A percentile compares a stretch with the other conserved stretches of the same genome.
Conservation (phyloP, 2,329 filamentous ascomycete genomes). For the Colletotrichum sp. region DNA sequence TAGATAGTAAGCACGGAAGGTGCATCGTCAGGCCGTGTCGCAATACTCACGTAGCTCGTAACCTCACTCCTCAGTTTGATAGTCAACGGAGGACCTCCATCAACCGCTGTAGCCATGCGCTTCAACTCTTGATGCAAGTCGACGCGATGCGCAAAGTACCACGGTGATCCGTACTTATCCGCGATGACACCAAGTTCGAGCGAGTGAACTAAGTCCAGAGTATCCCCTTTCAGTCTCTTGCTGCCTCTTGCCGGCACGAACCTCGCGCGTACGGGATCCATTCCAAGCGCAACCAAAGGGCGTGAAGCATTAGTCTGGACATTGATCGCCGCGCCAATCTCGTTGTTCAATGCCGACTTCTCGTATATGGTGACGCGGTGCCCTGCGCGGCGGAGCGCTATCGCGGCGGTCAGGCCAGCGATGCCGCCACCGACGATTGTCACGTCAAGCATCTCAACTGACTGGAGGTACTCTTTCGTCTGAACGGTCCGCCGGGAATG, state of each 20-base stretch:
- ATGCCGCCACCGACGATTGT: slow-evolving; percentile 41
- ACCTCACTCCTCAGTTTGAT: slow-evolving; percentile 30
- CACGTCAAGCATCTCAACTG: slow-evolving; percentile 21
- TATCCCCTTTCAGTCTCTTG: slow-evolving; percentile 8
- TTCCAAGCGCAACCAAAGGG: slow-evolving; percentile 38
- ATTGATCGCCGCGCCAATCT: slow-evolving; percentile 43
- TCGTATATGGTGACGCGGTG: slow-evolving; percentile 41
- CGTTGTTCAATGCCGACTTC: slow-evolving; percentile 38
- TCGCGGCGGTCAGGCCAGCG: slow-evolving; percentile 38
- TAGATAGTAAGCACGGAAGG: neutral
- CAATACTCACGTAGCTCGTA: slow-evolving; percentile 29
- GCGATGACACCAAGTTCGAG: neutral
- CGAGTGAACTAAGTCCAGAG: slow-evolving; percentile 21
- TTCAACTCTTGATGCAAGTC: slow-evolving; percentile 43
- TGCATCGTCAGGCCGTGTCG: rapidly evolving
- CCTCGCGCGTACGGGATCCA: slow-evolving; percentile 32
- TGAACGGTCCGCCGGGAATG: too few species aligned
- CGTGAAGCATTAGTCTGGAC: slow-evolving; percentile 43
- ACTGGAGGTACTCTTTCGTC: neutral
- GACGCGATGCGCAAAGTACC: slow-evolving; percentile 41
- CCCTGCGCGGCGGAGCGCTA: slow-evolving; percentile 37
- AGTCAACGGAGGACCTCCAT: slow-evolving; percentile 29
- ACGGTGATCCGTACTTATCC: slow-evolving; percentile 18
- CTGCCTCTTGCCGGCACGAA: slow-evolving; percentile 30
- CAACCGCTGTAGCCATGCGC: slow-evolving; percentile 33